Conservation (phyloP, 2,329 filamentous ascomycete genomes). For the Claviceps sp. region DNA sequence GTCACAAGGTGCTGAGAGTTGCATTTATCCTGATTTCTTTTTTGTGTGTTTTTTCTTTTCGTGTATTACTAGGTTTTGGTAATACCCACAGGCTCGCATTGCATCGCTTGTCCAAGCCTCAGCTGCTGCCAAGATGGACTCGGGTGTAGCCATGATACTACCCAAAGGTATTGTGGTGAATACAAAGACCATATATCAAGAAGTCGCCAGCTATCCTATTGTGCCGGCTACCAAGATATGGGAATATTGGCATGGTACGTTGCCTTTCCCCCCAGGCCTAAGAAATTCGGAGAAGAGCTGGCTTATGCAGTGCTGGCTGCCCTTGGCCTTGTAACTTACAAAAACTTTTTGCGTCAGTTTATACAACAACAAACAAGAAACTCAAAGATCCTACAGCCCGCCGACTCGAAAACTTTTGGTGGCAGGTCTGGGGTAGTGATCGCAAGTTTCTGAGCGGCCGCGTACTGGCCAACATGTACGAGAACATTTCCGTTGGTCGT, state of each 20-base stretch:
- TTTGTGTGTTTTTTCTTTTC: neutral
- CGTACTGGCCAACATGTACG: constrained; percentile 40
- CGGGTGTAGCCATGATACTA: constrained; percentile 30
- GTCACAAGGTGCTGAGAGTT: neutral
- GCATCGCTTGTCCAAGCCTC: neutral
- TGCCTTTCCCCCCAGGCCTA: neutral
- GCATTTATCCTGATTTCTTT: neutral
- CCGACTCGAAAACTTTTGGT: constrained; percentile 52
- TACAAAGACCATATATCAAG: constrained; percentile 35
- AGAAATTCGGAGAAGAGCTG: neutral
- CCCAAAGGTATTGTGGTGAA: constrained; percentile 46
- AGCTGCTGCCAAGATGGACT: constrained; percentile 17
- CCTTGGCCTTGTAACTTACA: neutral
- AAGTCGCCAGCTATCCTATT: constrained; percentile 37
- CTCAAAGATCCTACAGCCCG: constrained; percentile 48
- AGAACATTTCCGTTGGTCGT: constrained; percentile 43
- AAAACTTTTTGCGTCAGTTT: constrained; percentile 27
- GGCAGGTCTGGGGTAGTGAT: constrained; percentile 50
- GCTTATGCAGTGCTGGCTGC: neutral
- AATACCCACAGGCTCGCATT: neutral
- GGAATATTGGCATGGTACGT: constrained; percentile 43
- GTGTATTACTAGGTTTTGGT: neutral
- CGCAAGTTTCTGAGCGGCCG: constrained; percentile 37
- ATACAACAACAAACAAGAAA: constrained; percentile 44
- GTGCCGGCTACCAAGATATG: constrained; percentile 39